Evolutionary conservation across 2,329 filamentous ascomycete species (phyloP).

Genomic region (Colletotrichum australisinense): DNA sequence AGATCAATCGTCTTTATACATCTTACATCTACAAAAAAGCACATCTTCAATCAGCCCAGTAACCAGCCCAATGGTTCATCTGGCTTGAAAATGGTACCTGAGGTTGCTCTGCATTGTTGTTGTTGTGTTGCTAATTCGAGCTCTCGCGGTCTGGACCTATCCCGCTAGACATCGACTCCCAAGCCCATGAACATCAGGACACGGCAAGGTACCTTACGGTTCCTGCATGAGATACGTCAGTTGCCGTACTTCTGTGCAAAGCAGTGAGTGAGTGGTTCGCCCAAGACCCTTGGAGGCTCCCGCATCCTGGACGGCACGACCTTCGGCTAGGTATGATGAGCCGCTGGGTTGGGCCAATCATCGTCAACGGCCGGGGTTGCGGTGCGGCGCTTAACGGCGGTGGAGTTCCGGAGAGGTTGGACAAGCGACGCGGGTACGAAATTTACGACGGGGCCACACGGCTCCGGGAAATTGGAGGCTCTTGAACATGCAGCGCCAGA

Average conservation of each 20-base stretch:
- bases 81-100: neutral
- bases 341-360: constrained; percentile 33
- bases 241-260: neutral
- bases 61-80: neutral
- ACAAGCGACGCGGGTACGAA: constrained; percentile 33
- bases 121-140: constrained; percentile 34
- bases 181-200: neutral
- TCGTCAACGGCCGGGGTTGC: constrained; percentile 4
- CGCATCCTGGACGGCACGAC: neutral
- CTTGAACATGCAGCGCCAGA: neutral
- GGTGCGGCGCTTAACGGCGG: constrained; percentile 26
- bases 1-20: constrained; percentile 27
- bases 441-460: neutral
- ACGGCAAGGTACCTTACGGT: neutral
- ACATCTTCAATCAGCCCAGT: neutral
- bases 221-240: neutral
- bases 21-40: neutral
- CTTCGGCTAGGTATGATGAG: constrained; percentile 30
- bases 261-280: neutral
- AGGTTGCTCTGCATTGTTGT: constrained; percentile 11
- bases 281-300: neutral
- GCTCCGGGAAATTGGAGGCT: constrained; percentile 11
- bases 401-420: constrained; percentile 13
- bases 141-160: constrained; percentile 18
- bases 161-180: neutral